Conservation (phyloP, 1,284 basidiomycete genomes). For the Naganishia cerealis region DNA sequence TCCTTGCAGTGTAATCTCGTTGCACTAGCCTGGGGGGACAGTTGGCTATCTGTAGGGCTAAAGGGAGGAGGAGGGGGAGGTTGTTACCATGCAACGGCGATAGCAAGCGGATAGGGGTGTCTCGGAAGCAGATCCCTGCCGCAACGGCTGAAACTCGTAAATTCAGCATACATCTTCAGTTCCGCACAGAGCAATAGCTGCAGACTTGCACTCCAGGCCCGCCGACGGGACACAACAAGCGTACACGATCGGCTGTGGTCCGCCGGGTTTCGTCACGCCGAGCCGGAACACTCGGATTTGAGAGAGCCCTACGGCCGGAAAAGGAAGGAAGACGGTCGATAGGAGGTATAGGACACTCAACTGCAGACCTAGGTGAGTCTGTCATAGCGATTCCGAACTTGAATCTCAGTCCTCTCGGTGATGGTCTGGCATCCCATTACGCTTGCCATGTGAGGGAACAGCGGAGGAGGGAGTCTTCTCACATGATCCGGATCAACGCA, state of each 20-base stretch:
- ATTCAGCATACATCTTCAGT: no score
- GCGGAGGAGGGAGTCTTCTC: background rate
- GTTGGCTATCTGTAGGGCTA: no score
- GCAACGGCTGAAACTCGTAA: background rate
- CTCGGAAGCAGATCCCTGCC: conserved; percentile 6
- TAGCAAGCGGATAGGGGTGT: background rate
- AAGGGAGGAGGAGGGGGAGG: no score
- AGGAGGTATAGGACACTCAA: background rate
- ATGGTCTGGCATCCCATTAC: no score
- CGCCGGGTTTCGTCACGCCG: background rate
- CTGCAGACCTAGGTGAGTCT: background rate
- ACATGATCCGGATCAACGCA: background rate
- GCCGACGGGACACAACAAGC: no score
- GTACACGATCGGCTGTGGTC: background rate
- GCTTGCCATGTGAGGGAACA: background rate
- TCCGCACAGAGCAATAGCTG: no score
- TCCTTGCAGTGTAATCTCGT: no score
- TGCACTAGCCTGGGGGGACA: no score
- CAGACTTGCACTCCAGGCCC: no score
- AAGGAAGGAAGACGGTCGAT: background rate
- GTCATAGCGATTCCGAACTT: background rate
- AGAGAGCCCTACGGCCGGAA: background rate
- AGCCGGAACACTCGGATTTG: background rate
- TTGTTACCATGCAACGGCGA: no score
- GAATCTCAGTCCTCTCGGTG: no score